Conservation (phyloP, 495 filamentous ascomycete species). For the Penicillium arizonense region DNA sequence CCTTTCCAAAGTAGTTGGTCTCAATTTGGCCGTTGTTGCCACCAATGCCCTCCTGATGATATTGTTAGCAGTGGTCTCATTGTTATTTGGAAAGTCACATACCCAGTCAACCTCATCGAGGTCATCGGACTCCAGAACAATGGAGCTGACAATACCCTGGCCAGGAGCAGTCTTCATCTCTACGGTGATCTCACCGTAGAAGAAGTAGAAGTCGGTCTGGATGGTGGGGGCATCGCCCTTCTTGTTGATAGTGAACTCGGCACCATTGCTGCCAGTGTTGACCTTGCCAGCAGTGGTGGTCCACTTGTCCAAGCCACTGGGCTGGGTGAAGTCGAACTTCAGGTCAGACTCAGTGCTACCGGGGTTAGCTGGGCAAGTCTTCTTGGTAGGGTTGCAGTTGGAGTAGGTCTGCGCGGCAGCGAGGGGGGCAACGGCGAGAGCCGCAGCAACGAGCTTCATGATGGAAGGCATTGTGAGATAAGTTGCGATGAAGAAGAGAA, state of each 20-base stretch:
- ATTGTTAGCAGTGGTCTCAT: neutral
- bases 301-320: conserved; percentile 53
- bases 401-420: conserved; percentile 47
- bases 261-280: conserved; percentile 50
- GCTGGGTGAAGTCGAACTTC: conserved; percentile 64
- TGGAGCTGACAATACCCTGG: conserved; percentile 71
- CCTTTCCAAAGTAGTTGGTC: conserved; percentile 96
- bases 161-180: conserved; percentile 71
- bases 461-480: conserved; percentile 28
- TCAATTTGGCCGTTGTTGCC: conserved; percentile 66
- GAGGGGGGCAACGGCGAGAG: conserved; percentile 36
- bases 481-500: neutral
- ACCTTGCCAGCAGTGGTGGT: conserved; percentile 58
- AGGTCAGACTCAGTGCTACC: conserved; percentile 55
- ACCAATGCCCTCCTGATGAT: conserved; percentile 50
- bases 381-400: conserved; percentile 41
- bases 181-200: conserved; percentile 72
- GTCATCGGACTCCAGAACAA: conserved; percentile 84
- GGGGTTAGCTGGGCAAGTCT: conserved; percentile 56
- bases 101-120: conserved; percentile 97
- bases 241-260: conserved; percentile 69
- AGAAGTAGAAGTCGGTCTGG: conserved; percentile 70
- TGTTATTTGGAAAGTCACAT: conserved; percentile 28
- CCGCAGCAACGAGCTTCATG: conserved; percentile 33
- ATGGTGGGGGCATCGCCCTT: conserved; percentile 73